Evolutionary conservation across 768 basidiomycete genomes (phyloP).

Genomic region (Infundibulicybe gibba): DNA sequence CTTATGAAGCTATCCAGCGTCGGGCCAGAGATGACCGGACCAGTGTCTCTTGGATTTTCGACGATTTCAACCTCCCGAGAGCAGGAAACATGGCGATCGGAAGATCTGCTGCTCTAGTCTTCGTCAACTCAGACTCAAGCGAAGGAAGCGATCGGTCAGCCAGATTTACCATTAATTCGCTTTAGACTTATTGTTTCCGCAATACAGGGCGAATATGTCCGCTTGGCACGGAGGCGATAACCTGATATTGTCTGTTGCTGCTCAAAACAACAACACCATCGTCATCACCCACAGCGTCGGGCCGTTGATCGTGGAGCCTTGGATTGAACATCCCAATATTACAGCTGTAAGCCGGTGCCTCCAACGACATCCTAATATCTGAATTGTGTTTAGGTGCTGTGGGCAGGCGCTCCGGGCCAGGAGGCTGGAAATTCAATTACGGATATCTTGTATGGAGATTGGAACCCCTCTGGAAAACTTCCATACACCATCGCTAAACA

Average conservation of each 20-base stretch:
- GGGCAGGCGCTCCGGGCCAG: constrained; percentile 47
- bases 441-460: constrained; percentile 50
- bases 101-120: constrained; percentile 55
- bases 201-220: constrained; percentile 51
- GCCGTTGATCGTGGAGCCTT: constrained; percentile 35
- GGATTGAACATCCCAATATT: constrained; percentile 52
- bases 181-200: neutral
- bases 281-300: constrained; percentile 44
- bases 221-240: constrained; percentile 55
- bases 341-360: constrained; percentile 34
- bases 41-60: constrained; percentile 47
- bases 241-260: constrained; percentile 52
- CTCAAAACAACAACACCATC: constrained; percentile 47
- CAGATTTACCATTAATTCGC: neutral
- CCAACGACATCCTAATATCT: constrained; percentile 21
- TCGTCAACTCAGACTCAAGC: constrained; percentile 66
- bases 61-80: constrained; percentile 44
- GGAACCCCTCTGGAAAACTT: constrained; percentile 47
- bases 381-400: constrained; percentile 23
- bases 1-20: constrained; percentile 61
- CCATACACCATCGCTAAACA: constrained; percentile 56
- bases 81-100: constrained; percentile 29
- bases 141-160: constrained; percentile 31
- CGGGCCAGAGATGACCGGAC: constrained; percentile 51
- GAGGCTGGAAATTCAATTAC: constrained; percentile 52